phyloP scores from a whole-genome alignment of 2,329 filamentous ascomycete species.

The Polytolypa hystricis region DNA sequence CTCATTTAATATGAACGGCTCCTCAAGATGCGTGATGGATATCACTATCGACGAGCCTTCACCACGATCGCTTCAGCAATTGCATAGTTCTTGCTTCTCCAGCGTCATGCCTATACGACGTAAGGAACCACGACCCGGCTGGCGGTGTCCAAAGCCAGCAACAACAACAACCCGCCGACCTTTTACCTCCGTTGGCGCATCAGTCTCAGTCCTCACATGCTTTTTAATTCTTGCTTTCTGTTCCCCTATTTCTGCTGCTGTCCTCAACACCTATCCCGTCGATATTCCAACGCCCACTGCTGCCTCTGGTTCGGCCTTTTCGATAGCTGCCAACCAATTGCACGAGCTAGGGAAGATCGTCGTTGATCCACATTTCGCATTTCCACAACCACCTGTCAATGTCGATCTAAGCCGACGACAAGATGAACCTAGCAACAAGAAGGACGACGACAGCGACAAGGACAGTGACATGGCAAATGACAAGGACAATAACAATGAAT shows the following conservation, averaged over 20 bases:
- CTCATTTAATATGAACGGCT: too few relatives aligned
- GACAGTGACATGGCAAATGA: background rate
- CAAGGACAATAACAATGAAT: background rate
- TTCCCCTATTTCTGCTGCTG: slow-evolving; percentile 1
- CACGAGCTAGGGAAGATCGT: slow-evolving; percentile 13
- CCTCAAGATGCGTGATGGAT: too few relatives aligned
- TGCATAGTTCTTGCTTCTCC: background rate
- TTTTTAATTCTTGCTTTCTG: slow-evolving; percentile 2
- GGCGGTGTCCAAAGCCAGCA: slow-evolving; percentile 6
- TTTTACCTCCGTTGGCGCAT: too few relatives aligned
- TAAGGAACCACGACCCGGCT: slow-evolving; percentile 17
- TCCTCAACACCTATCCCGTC: too few relatives aligned
- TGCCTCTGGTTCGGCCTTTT: too few relatives aligned
- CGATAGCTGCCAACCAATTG: slow-evolving; percentile 1
- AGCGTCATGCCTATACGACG: background rate
- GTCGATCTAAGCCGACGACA: background rate
- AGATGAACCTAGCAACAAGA: background rate
- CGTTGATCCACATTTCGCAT: slow-evolving; percentile 9
- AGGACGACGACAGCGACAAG: background rate
- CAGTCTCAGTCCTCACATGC: slow-evolving; percentile 7
- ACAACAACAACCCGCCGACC: background rate
- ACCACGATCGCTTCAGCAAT: too few relatives aligned
- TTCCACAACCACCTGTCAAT: background rate
- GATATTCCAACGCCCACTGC: too few relatives aligned
- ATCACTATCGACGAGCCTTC: too few relatives aligned